Evolutionary conservation across 139 green algal species (phyloP).

Genomic region (Micromonas commoda): DNA sequence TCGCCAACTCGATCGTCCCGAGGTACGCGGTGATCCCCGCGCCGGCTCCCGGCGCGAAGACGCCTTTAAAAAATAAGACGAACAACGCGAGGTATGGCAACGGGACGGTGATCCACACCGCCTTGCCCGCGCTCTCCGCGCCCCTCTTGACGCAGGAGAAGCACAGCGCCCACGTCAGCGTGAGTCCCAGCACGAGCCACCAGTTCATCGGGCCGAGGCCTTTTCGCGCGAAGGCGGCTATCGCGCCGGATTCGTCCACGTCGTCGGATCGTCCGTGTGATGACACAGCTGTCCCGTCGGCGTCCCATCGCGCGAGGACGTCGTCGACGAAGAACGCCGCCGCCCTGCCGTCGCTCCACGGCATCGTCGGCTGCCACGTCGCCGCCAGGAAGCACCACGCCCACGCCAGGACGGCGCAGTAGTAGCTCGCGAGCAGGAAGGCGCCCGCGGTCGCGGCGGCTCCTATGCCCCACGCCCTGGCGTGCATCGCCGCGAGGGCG

Average conservation of each 20-base stretch:
- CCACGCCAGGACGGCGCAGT: slow-evolving; percentile 21
- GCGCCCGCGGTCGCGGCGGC: neutral
- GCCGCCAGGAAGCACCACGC: slow-evolving; percentile 2
- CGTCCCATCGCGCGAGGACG: slow-evolving; percentile 3
- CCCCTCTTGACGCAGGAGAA: neutral
- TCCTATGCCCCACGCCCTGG: slow-evolving; percentile 20
- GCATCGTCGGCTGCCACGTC: neutral
- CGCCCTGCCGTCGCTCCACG: neutral
- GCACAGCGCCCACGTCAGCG: neutral
- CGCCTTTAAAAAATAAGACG: slow-evolving; percentile 3
- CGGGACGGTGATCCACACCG: neutral
- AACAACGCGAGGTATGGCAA: slow-evolving; percentile 6
- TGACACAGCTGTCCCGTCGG: no score
- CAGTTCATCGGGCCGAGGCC: neutral
- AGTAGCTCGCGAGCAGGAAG: slow-evolving; percentile 16
- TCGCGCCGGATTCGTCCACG: no score
- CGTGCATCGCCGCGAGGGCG: neutral
- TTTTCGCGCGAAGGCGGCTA: no score
- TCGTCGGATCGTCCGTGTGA: no score
- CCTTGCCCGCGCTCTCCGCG: neutral
- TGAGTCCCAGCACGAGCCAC: neutral
- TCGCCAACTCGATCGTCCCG: neutral
- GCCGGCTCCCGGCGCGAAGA: slow-evolving; percentile 11
- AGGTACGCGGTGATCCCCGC: slow-evolving; percentile 8
- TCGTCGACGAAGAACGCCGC: slow-evolving; percentile 11